Evolutionary conservation across 192 early-diverging fungal species (phyloP), one percentile per base, ranked within the genome.

Genomic region (Lunasporangiospora selenospora): DNA sequence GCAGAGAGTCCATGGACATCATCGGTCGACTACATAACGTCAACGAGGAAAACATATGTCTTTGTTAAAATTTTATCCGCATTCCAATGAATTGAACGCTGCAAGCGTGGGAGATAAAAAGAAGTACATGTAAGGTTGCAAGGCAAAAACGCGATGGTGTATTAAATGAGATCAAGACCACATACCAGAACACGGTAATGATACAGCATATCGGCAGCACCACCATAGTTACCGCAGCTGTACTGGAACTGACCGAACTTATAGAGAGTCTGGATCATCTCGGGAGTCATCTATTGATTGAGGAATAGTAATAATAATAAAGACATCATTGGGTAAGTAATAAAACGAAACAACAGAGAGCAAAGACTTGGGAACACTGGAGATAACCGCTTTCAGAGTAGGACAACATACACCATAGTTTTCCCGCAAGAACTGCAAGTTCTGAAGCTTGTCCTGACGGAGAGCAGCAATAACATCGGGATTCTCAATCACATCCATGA

Each of bases 361-460:
- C 41, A 16, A 16, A 42, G 16, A 16, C 16, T 42, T 42, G 19
- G 3, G 16, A 18, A 5, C 9, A 54, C 10, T 34, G 52, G 16
- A 19, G 24, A 31, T 21, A 21, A 9, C 8, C 40, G 10, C 15
- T 19, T 15, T 16, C 12, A 2, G 27, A 4, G 12, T n/a, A n/a
- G n/a, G n/a, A n/a, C n/a, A n/a, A 23, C 80, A 61, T 78, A 92
- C 90, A 30, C 81, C 85, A 69, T 93, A 94, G 75, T 89, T 94
- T 34, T 95, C 90, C 65, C 87, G 85, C 59, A 98, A 78, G 40
- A 93, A 92, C 77, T 90, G 84, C 64, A 95, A 83, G 81, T 97
- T 95, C 66, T 93, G 93, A 44, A 90, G 77, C 83, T 98, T 98
- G 79, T 96, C 96, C 80, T 95, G 90, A 58, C 94, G 94, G 75